Evolutionary conservation across 164 flowering plant genomes (phyloP).

Genomic region (Stephania cephalantha): DNA sequence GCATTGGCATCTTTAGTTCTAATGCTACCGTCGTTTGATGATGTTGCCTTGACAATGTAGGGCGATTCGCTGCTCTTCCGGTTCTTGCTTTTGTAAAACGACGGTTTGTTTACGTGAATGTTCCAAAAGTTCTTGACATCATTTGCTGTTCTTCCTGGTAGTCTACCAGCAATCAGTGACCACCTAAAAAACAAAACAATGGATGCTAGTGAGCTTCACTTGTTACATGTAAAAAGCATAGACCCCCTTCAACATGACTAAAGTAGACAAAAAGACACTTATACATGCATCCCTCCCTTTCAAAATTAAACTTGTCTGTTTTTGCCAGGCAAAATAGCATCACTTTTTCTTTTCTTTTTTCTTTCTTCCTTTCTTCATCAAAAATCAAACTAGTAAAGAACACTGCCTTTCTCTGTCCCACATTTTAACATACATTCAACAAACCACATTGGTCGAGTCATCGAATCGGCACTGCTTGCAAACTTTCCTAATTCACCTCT

Average conservation of each 20-base stretch:
- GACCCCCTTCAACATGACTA: too few species aligned
- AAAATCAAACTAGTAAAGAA: too few species aligned
- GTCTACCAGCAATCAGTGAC: background rate
- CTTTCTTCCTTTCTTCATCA: background rate
- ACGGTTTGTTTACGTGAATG: background rate
- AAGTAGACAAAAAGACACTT: too few species aligned
- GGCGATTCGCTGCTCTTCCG: background rate
- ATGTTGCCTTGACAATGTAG: background rate
- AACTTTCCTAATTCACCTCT: too few species aligned
- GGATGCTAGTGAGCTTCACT: too few species aligned
- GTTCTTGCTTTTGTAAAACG: background rate
- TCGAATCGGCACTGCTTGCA: too few species aligned
- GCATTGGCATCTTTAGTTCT: background rate
- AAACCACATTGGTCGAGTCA: too few species aligned
- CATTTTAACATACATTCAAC: too few species aligned
- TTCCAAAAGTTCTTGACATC: background rate
- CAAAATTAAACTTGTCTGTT: too few species aligned
- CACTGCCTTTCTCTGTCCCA: too few species aligned
- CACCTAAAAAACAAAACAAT: background rate
- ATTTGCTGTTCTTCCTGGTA: background rate
- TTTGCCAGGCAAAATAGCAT: background rate
- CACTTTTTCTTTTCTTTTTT: background rate
- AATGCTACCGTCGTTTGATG: background rate
- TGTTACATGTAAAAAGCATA: too few species aligned
- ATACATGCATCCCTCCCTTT: too few species aligned